phyloP scores from a whole-genome alignment of 2,329 filamentous ascomycete species.

The Cryphonectria nitschkei region DNA sequence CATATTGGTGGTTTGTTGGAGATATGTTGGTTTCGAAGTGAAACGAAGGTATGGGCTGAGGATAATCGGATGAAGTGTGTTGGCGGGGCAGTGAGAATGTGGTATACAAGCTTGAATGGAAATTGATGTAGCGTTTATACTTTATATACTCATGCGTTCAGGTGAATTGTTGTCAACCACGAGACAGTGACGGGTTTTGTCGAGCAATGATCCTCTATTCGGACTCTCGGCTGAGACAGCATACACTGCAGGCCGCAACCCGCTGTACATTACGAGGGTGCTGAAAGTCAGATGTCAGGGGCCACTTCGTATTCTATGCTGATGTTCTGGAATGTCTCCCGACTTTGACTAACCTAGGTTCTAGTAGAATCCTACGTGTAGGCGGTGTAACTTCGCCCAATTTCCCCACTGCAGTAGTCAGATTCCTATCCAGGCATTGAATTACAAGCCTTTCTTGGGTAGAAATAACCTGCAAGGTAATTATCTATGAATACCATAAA shows the following conservation, averaged over 20 bases:
- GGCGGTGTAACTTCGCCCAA: neutral
- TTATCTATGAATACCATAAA: too few species aligned
- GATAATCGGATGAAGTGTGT: neutral
- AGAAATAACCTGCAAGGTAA: neutral
- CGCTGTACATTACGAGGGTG: neutral
- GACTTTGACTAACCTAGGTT: neutral
- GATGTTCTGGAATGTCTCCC: neutral
- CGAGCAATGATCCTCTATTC: neutral
- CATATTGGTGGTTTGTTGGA: slow-evolving; percentile 19
- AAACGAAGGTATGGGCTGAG: neutral
- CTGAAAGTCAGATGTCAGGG: neutral
- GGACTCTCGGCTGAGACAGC: neutral
- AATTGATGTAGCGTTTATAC: neutral
- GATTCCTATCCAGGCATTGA: neutral
- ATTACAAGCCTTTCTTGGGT: neutral
- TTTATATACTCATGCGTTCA: neutral
- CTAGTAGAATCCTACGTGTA: neutral
- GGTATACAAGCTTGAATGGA: neutral
- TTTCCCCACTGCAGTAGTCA: neutral
- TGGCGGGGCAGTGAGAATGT: neutral
- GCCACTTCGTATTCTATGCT: neutral
- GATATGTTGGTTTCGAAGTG: neutral
- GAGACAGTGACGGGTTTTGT: neutral
- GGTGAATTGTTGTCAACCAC: neutral
- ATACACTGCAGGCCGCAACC: neutral